phyloP scores from a whole-genome alignment of 164 flowering plant genomes.

The Kalanchoe fedtschenkoi region DNA sequence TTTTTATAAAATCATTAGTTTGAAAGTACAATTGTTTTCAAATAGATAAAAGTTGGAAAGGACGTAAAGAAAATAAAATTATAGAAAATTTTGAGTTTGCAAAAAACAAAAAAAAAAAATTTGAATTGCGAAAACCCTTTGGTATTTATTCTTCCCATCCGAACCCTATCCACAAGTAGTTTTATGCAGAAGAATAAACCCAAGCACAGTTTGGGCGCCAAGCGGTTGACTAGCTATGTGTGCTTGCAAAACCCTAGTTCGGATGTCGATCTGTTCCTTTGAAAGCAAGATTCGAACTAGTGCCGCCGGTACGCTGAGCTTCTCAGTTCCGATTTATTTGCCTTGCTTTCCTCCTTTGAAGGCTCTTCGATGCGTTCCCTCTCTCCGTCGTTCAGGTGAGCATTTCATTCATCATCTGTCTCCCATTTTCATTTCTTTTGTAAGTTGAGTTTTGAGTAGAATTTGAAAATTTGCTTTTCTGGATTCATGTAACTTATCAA shows the following conservation, averaged over 20 bases:
- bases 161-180: too few relatives aligned
- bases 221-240: conserved; percentile 15
- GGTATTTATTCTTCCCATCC: too few relatives aligned
- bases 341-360: not conserved
- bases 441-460: not conserved
- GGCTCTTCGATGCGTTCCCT: not conserved
- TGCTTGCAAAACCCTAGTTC: conserved; percentile 35
- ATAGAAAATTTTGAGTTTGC: too few relatives aligned
- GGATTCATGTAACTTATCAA: not conserved
- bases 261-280: conserved; percentile 17
- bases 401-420: not conserved
- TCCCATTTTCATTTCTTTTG: not conserved
- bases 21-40: too few relatives aligned
- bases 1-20: too few relatives aligned
- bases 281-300: conserved; percentile 9
- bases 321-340: not conserved
- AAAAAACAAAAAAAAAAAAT: too few relatives aligned
- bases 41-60: too few relatives aligned
- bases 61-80: too few relatives aligned
- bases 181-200: too few relatives aligned
- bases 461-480: not conserved
- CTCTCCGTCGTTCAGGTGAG: not conserved
- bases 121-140: too few relatives aligned
- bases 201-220: too few relatives aligned
- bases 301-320: not conserved